phyloP scores from a whole-genome alignment of 306 rosid genomes.

The Ormosia emarginata region DNA sequence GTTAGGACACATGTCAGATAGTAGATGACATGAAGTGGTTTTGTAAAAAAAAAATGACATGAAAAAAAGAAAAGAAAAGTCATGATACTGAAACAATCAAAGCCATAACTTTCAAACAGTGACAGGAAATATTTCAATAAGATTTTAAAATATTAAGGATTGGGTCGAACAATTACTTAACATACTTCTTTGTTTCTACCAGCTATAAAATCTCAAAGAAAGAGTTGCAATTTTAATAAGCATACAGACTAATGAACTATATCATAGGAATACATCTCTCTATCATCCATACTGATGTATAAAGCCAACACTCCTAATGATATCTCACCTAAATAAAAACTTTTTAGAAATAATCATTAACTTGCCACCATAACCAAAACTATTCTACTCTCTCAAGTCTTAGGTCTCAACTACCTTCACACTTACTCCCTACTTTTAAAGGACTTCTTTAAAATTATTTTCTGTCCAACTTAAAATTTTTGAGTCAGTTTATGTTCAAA shows the following conservation, averaged over 20 bases:
- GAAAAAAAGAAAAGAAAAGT: neutral
- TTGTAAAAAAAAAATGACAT: neutral
- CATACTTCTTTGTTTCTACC: neutral
- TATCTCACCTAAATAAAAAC: neutral
- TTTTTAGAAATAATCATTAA: no score
- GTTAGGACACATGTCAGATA: neutral
- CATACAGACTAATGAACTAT: neutral
- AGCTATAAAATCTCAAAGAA: neutral
- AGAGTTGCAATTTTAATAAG: neutral
- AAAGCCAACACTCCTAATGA: neutral
- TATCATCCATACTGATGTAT: neutral
- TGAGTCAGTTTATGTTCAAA: neutral
- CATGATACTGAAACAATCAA: neutral
- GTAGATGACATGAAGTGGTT: neutral
- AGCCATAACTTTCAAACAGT: neutral
- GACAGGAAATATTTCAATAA: neutral
- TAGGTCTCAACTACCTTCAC: neutral
- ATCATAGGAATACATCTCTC: neutral
- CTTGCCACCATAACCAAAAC: neutral
- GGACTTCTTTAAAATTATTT: neutral
- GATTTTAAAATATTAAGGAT: neutral
- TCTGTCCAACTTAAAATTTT: neutral
- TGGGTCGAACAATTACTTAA: neutral
- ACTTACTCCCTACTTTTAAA: neutral
- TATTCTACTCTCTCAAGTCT: neutral